Evolutionary conservation across 305 asterid species (phyloP), one percentile per base, ranked within the genome.

Genomic region (Fraxinus sp.): DNA sequence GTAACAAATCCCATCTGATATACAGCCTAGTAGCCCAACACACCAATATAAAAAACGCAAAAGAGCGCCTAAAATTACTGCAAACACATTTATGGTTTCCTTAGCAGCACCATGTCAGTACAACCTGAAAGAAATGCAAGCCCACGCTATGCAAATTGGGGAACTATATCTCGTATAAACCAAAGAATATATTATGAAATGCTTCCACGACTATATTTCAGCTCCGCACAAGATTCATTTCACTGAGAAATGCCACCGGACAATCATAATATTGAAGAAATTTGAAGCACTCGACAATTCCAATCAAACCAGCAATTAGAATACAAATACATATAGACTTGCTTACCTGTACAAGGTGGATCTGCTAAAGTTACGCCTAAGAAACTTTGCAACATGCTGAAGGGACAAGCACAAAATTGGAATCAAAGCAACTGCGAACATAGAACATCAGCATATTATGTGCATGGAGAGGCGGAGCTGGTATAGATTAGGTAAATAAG

Each of bases 311-410:
- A 0, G 75, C 36, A 26, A 68, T 68, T 26, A 13, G 20, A 11
- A 68, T 68, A 68, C 75, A 68, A 3, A 5, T 28, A 28, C n/a
- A 72, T 46, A 79, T 72, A 79, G 75, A 35, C 62, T 52, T 74
- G 37, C 85, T 84, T 80, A 95, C 99, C 97, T 92, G 92, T 92
- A 97, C 91, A 97, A 87, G 76, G 93, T 86, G 84, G 99, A 95
- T 76, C 95, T 88, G 90, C 92, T 92, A 83, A 95, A 97, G 88
- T 97, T 97, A 82, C 91, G 95, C 86, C 97, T 87, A 86, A 95
- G 90, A 90, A 95, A 92, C 91, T 93, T 97, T 3, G 97, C 97
- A 79, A 93, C 92, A 84, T 84, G 94, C 85, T 92, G 98, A 86
- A 92, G 87, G 55, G 95, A 84, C 82, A 92, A 94, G 76, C 98